Evolutionary conservation across 306 rosid species (phyloP), one percentile per base, ranked within the genome.

Genomic region (Sicyos edulis): DNA sequence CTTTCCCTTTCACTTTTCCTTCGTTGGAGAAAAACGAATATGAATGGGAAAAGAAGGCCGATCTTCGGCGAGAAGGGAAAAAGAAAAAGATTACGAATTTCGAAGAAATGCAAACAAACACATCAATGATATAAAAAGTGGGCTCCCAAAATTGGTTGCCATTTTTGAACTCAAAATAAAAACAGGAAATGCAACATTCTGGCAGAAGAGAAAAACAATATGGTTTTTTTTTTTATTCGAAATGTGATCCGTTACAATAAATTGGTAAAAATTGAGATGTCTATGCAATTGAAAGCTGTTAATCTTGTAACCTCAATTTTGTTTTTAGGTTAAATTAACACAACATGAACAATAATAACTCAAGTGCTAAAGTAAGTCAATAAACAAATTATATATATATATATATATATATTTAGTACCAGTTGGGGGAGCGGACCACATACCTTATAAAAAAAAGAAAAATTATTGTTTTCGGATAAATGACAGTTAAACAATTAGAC

Each of bases 31-130:
- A 29, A 20, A 50, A 58, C 5, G 45, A 74, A 42, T 63, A 77
- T 24, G 66, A 8, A 17, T 22, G 21, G 50, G 50, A 19, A 42
- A 42, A 72, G 34, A 44, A 5, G 57, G 73, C 87, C 62, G 69
- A 64, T 53, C 85, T 79, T 78, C 75, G 79, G 69, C 77, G 50
- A 54, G 66, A 62, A n/a, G 44, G 37, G 21, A 53, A 45, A 60
- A 11, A 29, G 50, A 10, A 65, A 61, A 59, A 56, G 64, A 4
- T 78, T 24, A 10, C n/a, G 54, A 51, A 20, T 72, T 66, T 45
- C 34, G 45, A 69, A 76, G 79, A 78, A 40, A 51, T 14, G 8
- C 50, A 42, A 53, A 55, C 19, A 71, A 42, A 54, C 54, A 54
- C 29, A 26, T 7, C 2, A 55, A 45, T n/a, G 7, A 21, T 3